Evolutionary conservation across 176 grass and related monocot species (phyloP).

Genomic region (Oryza nivara): DNA sequence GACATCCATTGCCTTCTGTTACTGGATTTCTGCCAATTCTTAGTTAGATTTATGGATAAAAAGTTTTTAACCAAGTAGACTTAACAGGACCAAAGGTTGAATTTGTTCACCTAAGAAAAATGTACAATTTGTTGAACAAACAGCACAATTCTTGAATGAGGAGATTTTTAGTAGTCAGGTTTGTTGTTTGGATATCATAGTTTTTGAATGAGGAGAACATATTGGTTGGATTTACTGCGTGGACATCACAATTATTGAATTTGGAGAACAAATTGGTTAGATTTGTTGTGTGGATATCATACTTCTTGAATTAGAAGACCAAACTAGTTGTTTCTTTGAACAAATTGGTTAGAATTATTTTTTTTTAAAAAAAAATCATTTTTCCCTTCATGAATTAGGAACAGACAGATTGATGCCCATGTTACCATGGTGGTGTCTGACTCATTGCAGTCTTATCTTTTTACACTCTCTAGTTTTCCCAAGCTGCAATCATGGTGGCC

Average conservation of each 20-base stretch:
- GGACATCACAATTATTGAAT: background rate
- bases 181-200: background rate
- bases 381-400: background rate
- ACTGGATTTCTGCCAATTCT: background rate
- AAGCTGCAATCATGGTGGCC: conserved; percentile 49
- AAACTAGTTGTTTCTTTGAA: background rate
- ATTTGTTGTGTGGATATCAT: background rate
- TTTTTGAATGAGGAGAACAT: background rate
- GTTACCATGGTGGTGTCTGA: conserved; percentile 27
- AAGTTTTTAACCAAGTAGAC: background rate
- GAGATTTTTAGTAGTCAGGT: background rate
- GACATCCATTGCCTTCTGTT: background rate
- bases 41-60: too few relatives aligned
- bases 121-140: background rate
- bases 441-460: conserved; percentile 20
- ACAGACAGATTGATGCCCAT: conserved; percentile 16
- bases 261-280: background rate
- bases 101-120: background rate
- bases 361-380: too few relatives aligned
- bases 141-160: background rate
- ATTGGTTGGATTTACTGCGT: background rate
- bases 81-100: background rate
- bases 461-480: conserved; percentile 3
- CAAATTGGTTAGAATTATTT: too few relatives aligned
- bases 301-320: background rate